Conservation (phyloP, 768 basidiomycete genomes). For the Rhizopogon sp. region DNA sequence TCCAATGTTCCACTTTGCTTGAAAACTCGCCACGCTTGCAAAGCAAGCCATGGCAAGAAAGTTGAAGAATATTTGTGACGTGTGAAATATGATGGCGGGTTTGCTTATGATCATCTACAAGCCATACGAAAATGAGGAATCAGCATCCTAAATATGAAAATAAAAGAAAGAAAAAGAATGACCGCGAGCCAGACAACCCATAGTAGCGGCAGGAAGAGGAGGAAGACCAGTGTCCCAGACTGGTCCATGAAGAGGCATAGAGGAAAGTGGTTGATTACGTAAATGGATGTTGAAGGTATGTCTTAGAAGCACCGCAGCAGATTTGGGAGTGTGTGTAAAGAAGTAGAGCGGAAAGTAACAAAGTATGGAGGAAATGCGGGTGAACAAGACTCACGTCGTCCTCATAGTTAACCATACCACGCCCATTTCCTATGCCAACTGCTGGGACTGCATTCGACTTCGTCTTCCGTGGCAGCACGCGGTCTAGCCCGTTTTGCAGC, state of each 20-base stretch:
- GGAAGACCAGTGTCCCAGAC: conserved; percentile 50
- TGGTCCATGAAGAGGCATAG: conserved; percentile 32
- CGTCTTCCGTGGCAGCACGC: conserved; percentile 19
- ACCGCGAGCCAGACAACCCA: conserved; percentile 74
- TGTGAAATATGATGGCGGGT: conserved; percentile 71
- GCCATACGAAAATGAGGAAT: conserved; percentile 5
- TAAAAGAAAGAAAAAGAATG: conserved; percentile 11
- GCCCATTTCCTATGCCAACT: conserved; percentile 55
- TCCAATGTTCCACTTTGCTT: conserved; percentile 77
- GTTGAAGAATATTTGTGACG: conserved; percentile 85
- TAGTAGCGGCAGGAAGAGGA: conserved; percentile 60
- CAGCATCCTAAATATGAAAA: conserved; percentile 10
- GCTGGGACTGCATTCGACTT: conserved; percentile 23
- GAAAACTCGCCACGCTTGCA: conserved; percentile 84
- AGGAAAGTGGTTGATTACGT: conserved; percentile 27
- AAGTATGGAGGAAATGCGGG: background rate
- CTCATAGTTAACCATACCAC: conserved; percentile 57
- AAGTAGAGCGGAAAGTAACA: conserved; percentile 12
- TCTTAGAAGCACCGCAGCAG: conserved; percentile 8
- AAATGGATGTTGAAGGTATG: conserved; percentile 17
- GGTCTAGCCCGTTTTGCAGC: conserved; percentile 25
- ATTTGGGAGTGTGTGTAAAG: conserved; percentile 8
- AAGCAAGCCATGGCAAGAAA: conserved; percentile 92
- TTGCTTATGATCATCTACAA: conserved; percentile 84
- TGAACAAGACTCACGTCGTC: conserved; percentile 59